These are phyloP conservation scores for Penicillium corylophilum DNA, from an alignment of 2,329 filamentous ascomycete genomes.

Conservation along the genomic window DNA sequence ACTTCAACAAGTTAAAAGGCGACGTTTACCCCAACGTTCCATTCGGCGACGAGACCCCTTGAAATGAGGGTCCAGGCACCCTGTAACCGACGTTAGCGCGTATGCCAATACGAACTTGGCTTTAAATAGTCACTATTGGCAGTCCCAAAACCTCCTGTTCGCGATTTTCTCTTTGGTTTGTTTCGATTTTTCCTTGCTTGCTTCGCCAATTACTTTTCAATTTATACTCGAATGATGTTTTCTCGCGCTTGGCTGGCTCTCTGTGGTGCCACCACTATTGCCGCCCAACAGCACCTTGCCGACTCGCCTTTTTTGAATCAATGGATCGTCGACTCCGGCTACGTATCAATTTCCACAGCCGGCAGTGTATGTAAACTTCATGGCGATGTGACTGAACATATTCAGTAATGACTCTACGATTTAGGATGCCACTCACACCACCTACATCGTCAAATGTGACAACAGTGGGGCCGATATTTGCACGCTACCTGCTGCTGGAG, in stretches of 20 bases:
- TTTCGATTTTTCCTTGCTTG: background rate
- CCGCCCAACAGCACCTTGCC: no score
- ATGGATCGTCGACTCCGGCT: conserved; percentile 1
- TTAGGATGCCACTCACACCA: no score
- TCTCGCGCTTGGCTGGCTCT: background rate
- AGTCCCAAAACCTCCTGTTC: background rate
- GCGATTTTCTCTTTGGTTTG: background rate
- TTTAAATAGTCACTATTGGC: conserved; percentile 2
- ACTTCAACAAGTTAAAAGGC: background rate
- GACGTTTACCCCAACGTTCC: background rate
- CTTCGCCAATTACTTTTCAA: background rate
- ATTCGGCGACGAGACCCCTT: background rate
- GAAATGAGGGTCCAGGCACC: background rate
- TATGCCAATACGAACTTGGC: conserved; percentile 2
- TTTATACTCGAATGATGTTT: background rate
- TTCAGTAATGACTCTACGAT: no score
- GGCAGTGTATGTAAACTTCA: background rate
- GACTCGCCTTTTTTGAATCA: conserved; percentile 2
- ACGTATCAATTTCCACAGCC: conserved; percentile 1
- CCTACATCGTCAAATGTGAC: no score
- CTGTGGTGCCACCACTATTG: background rate
- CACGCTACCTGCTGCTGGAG: no score
- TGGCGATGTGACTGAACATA: no score
- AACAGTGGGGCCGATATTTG: no score
- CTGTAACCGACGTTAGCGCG: background rate